Evolutionary conservation across 345 rosid genomes (phyloP).

Genomic region (Ricinus communis): DNA sequence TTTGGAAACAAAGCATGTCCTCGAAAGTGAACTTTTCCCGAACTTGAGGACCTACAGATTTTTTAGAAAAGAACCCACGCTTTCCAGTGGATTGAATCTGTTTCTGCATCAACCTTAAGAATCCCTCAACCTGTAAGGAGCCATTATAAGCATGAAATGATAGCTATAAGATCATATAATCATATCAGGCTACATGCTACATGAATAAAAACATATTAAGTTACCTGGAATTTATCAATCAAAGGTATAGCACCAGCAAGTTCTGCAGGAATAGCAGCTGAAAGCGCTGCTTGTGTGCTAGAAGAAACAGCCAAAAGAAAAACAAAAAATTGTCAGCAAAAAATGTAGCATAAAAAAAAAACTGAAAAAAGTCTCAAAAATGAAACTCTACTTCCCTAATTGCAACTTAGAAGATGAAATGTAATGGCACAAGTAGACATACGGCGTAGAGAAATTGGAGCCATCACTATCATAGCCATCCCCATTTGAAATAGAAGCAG

Average conservation of each 20-base stretch:
- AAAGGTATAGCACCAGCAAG: conserved; percentile 94
- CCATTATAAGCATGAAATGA: neutral
- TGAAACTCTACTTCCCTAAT: too few species aligned
- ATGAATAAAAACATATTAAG: conserved; percentile 4
- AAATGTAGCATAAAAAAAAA: too few species aligned
- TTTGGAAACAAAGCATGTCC: conserved; percentile 96
- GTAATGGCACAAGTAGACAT: conserved; percentile 16
- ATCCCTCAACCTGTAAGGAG: conserved; percentile 68
- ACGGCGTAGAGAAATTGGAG: conserved; percentile 61
- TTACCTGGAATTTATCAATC: conserved; percentile 89
- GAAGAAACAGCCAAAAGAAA: conserved; percentile 10
- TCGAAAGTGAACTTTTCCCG: conserved; percentile 86
- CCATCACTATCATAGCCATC: conserved; percentile 78
- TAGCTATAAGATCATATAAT: neutral
- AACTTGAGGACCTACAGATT: conserved; percentile 63
- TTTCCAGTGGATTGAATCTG: conserved; percentile 87
- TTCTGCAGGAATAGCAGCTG: conserved; percentile 74
- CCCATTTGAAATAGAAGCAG: conserved; percentile 50
- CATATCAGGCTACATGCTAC: too few species aligned
- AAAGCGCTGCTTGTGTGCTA: conserved; percentile 52
- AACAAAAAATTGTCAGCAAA: neutral
- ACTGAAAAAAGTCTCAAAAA: too few species aligned
- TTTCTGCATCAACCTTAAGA: conserved; percentile 90
- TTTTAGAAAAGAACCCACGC: conserved; percentile 87
- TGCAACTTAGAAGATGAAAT: too few species aligned